These are phyloP conservation scores for Leptographium lundbergii DNA, from an alignment of 2,329 filamentous ascomycete genomes.

Conservation along the genomic window DNA sequence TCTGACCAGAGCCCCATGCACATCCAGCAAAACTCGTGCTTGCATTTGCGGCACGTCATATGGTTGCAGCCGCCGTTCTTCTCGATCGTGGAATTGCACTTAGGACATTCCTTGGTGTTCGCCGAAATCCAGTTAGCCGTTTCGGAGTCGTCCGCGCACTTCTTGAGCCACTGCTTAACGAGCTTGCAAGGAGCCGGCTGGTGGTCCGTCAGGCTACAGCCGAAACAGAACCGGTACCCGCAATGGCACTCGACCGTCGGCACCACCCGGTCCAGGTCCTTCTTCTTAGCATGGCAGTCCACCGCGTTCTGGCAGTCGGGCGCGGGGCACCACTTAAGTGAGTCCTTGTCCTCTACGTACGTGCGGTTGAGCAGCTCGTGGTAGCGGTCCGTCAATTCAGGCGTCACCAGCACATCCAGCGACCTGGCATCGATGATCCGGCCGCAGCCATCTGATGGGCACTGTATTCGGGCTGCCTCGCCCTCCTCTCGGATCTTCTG, in stretches of 20 bases:
- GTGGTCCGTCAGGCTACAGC: conserved; percentile 79
- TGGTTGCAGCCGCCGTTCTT: conserved; percentile 98
- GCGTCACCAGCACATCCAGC: conserved; percentile 59
- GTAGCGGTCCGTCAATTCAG: conserved; percentile 52
- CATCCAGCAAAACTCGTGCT: conserved; percentile 99
- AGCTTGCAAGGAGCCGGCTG: conserved; percentile 84
- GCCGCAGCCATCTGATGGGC: conserved; percentile 75
- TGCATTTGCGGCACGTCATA: conserved; percentile 94
- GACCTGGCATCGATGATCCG: conserved; percentile 86
- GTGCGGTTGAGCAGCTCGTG: conserved; percentile 78
- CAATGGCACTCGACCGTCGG: conserved; percentile 83
- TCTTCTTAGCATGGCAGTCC: conserved; percentile 78
- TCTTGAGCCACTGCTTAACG: conserved; percentile 94
- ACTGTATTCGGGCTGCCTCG: conserved; percentile 88
- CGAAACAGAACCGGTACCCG: conserved; percentile 86
- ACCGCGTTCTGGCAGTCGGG: conserved; percentile 94
- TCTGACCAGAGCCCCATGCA: conserved; percentile 99
- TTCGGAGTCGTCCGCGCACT: conserved; percentile 95
- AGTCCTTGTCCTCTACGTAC: conserved; percentile 94
- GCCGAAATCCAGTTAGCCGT: conserved; percentile 99
- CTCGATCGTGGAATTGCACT: conserved; percentile 92
- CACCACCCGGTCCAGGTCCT: conserved; percentile 72
- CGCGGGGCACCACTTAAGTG: conserved; percentile 93
- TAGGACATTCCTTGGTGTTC: conserved; percentile 96
- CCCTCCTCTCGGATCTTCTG: conserved; percentile 95